Base-by-base conservation (phyloP, 345 rosid species). In the Dipteronia sinensis region DNA sequence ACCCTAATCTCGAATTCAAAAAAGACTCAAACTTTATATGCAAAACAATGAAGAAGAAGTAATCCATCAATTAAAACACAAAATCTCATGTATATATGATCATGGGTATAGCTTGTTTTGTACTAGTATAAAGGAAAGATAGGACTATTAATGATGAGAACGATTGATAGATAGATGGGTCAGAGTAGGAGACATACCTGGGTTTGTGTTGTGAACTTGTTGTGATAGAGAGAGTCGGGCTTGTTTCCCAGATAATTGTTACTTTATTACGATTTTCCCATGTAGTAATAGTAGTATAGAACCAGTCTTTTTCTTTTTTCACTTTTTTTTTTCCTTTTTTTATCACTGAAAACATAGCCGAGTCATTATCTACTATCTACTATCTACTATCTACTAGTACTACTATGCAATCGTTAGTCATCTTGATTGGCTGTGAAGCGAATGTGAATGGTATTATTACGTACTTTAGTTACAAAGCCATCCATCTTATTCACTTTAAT, bases 1-100 rank as follows among this genome's bases (percentile, higher is more conserved):
- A 44, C 76, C 76, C 69, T 73, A 73, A 73, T 73, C 63, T 73
- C 40, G 23, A 22, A 62, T 25, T 46, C 19, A 15, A 55, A 15
- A 19, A 15, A 55, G 20, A 55, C 10, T 55, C 10, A 55, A 55
- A 15, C 59, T 4, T 55, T 6, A 19, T 15, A 55, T 16, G 61
- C 0, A 46, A 46, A 46, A 8, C 49, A 46, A 9, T 10, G 49
- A 10, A 13, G 59, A 53, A 51, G 56, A 6, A 11, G 61, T 46
- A 46, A 42, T 13, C 10, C 55, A 53, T 49, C 73, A 9, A 71
- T 10, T 12, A n/a, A 31, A 71, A 53, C 29, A 19, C 65, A 46
- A n/a, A 71, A 56, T 56, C 49, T n/a, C 63, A 29, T 71, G 63
- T 71, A 70, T 38, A 67, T 8, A 9, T 20, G 9, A 67, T 67